Percentiles rank a stretch among this genome's conserved stretches.
phyloP scores from a whole-genome alignment of 2,329 filamentous ascomycete genomes.

The Ascochyta viciae-villosae region DNA sequence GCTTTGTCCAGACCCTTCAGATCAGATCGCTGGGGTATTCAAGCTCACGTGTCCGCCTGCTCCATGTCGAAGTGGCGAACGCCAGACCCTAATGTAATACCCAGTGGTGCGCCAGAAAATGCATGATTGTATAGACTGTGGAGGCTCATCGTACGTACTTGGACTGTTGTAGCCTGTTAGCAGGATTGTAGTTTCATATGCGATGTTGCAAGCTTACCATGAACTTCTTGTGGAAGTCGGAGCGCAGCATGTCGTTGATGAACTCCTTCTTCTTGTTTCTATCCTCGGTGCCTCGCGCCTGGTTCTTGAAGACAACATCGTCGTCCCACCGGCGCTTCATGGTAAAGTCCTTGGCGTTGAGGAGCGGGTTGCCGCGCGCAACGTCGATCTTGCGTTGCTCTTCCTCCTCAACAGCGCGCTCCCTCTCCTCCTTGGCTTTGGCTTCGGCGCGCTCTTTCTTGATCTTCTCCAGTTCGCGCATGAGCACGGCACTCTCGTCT shows the following conservation, averaged over 20 bases:
- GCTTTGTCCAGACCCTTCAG: slow-evolving; percentile 8
- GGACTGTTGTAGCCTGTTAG: slow-evolving; percentile 35
- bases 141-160: slow-evolving; percentile 48
- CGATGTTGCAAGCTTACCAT: slow-evolving; percentile 65
- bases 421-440: slow-evolving; percentile 81
- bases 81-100: slow-evolving; percentile 16
- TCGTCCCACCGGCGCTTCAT: slow-evolving; percentile 97
- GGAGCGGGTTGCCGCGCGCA: slow-evolving; percentile 86
- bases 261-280: slow-evolving; percentile 93
- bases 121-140: not conserved
- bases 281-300: slow-evolving; percentile 92
- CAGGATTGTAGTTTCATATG: not conserved
- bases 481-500: slow-evolving; percentile 83
- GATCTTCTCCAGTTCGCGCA: slow-evolving; percentile 93
- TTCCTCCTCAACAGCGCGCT: slow-evolving; percentile 79
- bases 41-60: slow-evolving; percentile 23
- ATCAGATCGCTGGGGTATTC: slow-evolving; percentile 35
- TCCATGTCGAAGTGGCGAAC: slow-evolving; percentile 15
- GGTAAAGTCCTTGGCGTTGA: slow-evolving; percentile 87
- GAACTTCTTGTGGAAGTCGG: slow-evolving; percentile 97
- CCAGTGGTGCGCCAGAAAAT: slow-evolving; percentile 9
- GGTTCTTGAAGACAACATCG: slow-evolving; percentile 99
- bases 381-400: slow-evolving; percentile 87
- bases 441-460: slow-evolving; percentile 84
- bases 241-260: slow-evolving; percentile 92